A percentile compares a stretch with the other conserved stretches of the same genome.
Evolutionary conservation across 1,284 basidiomycete species (phyloP).

Genomic region (Lignosus rhinocerotis): DNA sequence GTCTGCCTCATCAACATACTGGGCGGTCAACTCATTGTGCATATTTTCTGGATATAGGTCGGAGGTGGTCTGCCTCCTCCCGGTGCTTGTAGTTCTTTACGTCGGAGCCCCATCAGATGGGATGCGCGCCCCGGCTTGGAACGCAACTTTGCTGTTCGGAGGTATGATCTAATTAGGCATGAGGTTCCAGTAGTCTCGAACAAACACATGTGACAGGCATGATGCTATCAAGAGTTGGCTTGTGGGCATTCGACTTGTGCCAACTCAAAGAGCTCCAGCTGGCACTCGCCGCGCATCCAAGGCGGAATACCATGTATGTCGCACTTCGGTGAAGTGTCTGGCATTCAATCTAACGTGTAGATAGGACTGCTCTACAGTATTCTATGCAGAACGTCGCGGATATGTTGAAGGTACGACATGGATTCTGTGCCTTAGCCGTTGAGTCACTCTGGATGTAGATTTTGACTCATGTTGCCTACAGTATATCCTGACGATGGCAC

Average conservation of each 20-base stretch:
- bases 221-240: conserved; percentile 48
- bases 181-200: background rate
- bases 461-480: background rate
- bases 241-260: conserved; percentile 54
- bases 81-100: conserved; percentile 42
- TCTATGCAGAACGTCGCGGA: conserved; percentile 31
- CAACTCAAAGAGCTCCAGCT: conserved; percentile 51
- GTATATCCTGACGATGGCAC: conserved; percentile 32
- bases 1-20: conserved; percentile 29
- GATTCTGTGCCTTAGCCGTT: background rate
- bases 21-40: too few species aligned
- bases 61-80: conserved; percentile 40
- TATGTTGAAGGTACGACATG: conserved; percentile 24
- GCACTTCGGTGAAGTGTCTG: background rate
- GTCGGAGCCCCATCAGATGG: conserved; percentile 30
- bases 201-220: conserved; percentile 36
- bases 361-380: conserved; percentile 28
- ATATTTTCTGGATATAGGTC: conserved; percentile 31
- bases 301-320: conserved; percentile 40
- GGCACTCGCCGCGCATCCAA: conserved; percentile 40
- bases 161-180: conserved; percentile 24
- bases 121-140: conserved; percentile 31
- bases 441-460: background rate
- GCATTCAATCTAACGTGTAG: background rate
- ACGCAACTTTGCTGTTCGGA: conserved; percentile 42